Base-by-base conservation (phyloP, 225 moss, liverwort and hornwort genomes). In the Thuidium tamariscinum region DNA sequence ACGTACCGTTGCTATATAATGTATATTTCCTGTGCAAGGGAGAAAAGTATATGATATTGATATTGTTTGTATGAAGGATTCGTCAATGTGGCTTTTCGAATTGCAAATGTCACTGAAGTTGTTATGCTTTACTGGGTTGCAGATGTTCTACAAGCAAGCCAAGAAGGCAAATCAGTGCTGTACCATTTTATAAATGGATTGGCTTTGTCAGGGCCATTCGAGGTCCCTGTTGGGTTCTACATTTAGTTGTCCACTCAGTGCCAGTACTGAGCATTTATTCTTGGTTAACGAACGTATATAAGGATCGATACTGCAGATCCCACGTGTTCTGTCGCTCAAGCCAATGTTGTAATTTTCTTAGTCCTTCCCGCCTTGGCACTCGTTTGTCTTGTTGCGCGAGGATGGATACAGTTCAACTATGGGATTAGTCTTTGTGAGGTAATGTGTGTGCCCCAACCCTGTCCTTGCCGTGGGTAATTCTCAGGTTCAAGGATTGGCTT, bases 121-220 rank as follows among this genome's bases (percentile, higher is more conserved):
- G 21, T 44, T 60, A 29, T 79, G 49, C 13, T 76, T 9, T 62
- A 29, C n/a, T 83, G 64, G 29, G 41, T 80, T 87, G 84, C 91
- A 94, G 94, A 89, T 93, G 89, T 94, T 94, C 83, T 94, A 94
- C 92, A 94, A 94, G 88, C 94, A 94, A 92, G 94, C 94, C 54
- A 94, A 93, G 89, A 94, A 94, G 82, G 93, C 94, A 34, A 94
- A 94, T 60, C 94, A 94, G 79, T 94, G 94, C 88, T 94, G 94
- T 92, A 94, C 91, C 78, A 94, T 94, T 86, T 92, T 94, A 79
- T 94, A 87, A 87, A 84, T 64, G 78, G 79, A 61, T 77, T 84
- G 83, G 82, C 70, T 84, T 73, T 74, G 79, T 74, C 34, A 73
- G 89, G 90, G 71, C 80, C 52, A 21, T 74, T 57, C 26, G 51